These are phyloP conservation scores for Phytophthora pini DNA, from an alignment of 352 stramenopile genomes.

Conservation along the genomic window DNA sequence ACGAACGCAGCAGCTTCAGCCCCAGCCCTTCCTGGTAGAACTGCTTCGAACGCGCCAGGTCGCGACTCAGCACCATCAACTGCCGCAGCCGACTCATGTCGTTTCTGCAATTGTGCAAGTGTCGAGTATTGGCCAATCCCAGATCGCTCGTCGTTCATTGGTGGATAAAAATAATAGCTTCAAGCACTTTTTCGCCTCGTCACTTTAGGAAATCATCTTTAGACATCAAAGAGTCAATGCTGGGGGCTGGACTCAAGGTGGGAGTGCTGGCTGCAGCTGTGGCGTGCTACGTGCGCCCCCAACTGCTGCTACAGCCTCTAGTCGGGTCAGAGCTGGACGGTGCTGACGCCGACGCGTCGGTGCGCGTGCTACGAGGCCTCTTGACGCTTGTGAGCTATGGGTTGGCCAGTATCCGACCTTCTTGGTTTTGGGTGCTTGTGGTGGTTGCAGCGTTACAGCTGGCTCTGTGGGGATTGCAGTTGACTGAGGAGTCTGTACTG, in stretches of 20 bases:
- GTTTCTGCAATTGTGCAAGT: background rate
- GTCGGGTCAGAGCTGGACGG: conserved; percentile 31
- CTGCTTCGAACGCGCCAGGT: conserved; percentile 77
- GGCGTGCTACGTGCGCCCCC: conserved; percentile 56
- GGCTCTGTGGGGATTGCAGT: conserved; percentile 52
- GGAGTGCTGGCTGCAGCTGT: conserved; percentile 49
- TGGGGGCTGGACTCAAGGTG: conserved; percentile 48
- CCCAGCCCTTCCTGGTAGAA: conserved; percentile 89
- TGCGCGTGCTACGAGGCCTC: conserved; percentile 60
- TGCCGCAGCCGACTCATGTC: conserved; percentile 76
- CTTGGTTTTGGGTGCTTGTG: conserved; percentile 52
- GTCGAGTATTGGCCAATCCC: conserved; percentile 24
- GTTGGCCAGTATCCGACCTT: conserved; percentile 43
- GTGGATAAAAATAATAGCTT: conserved; percentile 34
- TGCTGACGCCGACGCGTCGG: conserved; percentile 50
- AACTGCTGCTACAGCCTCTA: conserved; percentile 48
- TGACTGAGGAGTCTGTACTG: conserved; percentile 46
- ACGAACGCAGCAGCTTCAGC: conserved; percentile 75
- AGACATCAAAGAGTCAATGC: conserved; percentile 16
- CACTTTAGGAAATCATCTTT: conserved; percentile 13
- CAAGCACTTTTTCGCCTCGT: conserved; percentile 17
- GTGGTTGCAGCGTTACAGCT: conserved; percentile 64
- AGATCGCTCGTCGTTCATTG: background rate
- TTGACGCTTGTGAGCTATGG: conserved; percentile 66
- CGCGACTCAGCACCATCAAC: conserved; percentile 85